Base-by-base conservation (phyloP, 805 yeast species). In the Scheffersomyces lignosus region DNA sequence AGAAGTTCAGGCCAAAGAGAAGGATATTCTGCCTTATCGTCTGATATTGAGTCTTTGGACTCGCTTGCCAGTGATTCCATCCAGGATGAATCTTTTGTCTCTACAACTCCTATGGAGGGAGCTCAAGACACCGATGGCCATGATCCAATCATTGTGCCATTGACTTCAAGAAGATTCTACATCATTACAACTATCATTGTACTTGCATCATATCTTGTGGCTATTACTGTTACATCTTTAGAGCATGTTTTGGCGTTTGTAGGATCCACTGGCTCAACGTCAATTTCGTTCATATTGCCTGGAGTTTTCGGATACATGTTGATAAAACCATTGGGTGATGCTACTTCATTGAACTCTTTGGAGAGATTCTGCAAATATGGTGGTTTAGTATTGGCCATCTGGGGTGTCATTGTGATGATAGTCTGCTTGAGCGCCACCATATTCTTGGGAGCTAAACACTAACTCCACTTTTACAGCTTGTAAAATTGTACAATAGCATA, bases 181-280 rank as follows among this genome's bases (percentile, higher is more conserved):
- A 38, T 62, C 2, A 64, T 82, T 33, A 79, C 89, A 0, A 39
- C 74, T 0, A 22, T 61, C 0, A 63, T 85, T 26, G 60, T 80
- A 4, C 2, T 69, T 0, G 43, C 56, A 2, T 72, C 83, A 1
- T 85, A 83, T 50, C 40, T 70, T 0, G 58, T 79, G 12, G 87
- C 95, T 0, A 57, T 80, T 1, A 58, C 77, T 7, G 74, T 85
- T 7, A 64, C 71, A 1, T 81, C 87, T 0, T 78, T 85, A 52
- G 90, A 83, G 36, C 71, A 76, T 24, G 84, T 85, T 3, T 60
- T 85, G 32, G 78, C 91, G 1, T 63, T 85, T 35, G 89, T 85
- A 7, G 95, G 95, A 3, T 83, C 90, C 4, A 85, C 93, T 0
- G 95, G 95, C 0, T 85, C 90, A 4, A 86, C 90, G 0, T 69